Base-by-base conservation (phyloP, 192 early-diverging fungal genomes). In the Coemansia sp. region DNA sequence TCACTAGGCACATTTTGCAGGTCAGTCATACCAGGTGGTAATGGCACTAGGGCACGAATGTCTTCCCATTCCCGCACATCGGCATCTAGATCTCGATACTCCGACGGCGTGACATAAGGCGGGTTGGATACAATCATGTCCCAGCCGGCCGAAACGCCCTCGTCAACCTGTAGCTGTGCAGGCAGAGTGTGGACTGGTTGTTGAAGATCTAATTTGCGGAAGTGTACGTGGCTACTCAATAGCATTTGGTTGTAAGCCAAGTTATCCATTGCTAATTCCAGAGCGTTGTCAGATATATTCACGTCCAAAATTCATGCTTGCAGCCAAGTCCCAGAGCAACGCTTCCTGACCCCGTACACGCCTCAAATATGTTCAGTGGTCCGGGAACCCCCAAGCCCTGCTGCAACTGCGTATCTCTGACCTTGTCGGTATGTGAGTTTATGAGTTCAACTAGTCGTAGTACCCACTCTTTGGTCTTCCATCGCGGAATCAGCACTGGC, bases 41-140 rank as follows among this genome's bases (percentile, higher is more conserved):
- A 43, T 3, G 81, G 81, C 0, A 94, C 73, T 12, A 98, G 75
- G 2, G 97, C 94, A 11, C 79, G 70, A 22, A 72, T 75, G 68
- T 97, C 95, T 73, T 98, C 97, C 94, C 94, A 98, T 34, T 87
- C 82, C n/a, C 85, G 85, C 1, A 98, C 93, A 55, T 89, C 88
- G 2, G 89, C 80, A 11, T 90, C 91, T 4, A 98, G 74, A 2
- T 52, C 60, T 2, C 67, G 67, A 61, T 93, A 94, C 70, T 97
- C 93, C 2, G 73, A 64, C 5, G 76, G 79, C 0, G 94, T 82
- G 38, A 98, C 87, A 73, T 98, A 97, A 1, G 97, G 95, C 29
- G 95, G 97, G 79, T 98, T 98, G 24, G 90, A 87, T 0, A 95
- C 88, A 22, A 98, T 80, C 31, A 96, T 69, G 64, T 96, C 87